Evolutionary conservation across 208 protist species (phyloP).

Genomic region (Trypanosoma melophagium): DNA sequence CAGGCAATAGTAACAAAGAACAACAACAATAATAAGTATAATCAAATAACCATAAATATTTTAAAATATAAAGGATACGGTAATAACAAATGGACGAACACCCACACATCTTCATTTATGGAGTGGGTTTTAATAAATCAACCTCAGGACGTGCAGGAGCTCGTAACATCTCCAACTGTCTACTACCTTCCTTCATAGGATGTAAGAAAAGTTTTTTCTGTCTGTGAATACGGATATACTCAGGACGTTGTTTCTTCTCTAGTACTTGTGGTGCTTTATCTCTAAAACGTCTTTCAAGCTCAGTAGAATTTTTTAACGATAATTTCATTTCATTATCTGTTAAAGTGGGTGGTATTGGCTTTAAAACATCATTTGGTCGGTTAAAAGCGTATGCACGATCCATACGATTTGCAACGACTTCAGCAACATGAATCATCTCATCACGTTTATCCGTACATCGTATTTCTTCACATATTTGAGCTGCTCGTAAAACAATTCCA

Average conservation of each 20-base stretch:
- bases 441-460: conserved; percentile 79
- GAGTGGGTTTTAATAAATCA: conserved; percentile 29
- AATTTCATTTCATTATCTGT: conserved; percentile 34
- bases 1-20: too few species aligned
- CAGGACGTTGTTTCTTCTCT: conserved; percentile 20
- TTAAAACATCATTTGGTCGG: conserved; percentile 46
- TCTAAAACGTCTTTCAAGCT: conserved; percentile 57
- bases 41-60: too few species aligned
- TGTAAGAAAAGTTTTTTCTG: conserved; percentile 45
- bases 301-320: conserved; percentile 34
- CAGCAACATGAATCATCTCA: conserved; percentile 80
- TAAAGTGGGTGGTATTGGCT: conserved; percentile 35
- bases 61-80: too few species aligned
- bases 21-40: conserved; percentile 17
- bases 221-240: conserved; percentile 56
- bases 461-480: conserved; percentile 90
- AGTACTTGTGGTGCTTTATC: conserved; percentile 50
- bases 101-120: too few species aligned
- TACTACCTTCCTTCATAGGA: conserved; percentile 42
- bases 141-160: conserved; percentile 37
- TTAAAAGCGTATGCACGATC: conserved; percentile 74
- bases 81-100: too few species aligned
- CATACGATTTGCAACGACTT: conserved; percentile 64
- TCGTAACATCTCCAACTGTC: conserved; percentile 25
- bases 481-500: conserved; percentile 68